Conservation (phyloP, 495 filamentous ascomycete species). For the Lasiosphaeria hispida region DNA sequence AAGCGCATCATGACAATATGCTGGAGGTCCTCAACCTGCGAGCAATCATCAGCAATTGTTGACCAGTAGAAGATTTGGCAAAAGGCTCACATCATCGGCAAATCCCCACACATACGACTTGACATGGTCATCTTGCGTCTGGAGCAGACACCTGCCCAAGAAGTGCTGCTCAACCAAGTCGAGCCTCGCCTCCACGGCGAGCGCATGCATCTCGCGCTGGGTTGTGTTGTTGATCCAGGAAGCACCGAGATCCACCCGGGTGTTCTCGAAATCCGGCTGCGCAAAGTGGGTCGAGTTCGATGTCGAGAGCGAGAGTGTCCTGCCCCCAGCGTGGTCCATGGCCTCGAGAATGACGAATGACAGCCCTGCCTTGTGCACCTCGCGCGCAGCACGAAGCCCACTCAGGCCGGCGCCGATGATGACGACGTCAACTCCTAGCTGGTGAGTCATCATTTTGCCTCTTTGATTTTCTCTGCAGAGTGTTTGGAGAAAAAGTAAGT, state of each 20-base stretch:
- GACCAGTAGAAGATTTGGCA: no score
- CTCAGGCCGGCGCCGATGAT: slow-evolving; percentile 52
- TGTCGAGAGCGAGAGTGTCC: slow-evolving; percentile 34
- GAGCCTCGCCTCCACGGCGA: slow-evolving; percentile 36
- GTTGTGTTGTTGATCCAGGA: slow-evolving; percentile 55
- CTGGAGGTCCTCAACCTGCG: slow-evolving; percentile 2
- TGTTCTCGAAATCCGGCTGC: slow-evolving; percentile 22
- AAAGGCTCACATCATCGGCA: slow-evolving; percentile 4
- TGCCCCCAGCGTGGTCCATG: slow-evolving; percentile 51
- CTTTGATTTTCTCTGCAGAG: no score
- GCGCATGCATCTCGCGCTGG: slow-evolving; percentile 39
- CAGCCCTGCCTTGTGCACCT: slow-evolving; percentile 40
- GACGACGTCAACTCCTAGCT: slow-evolving; percentile 22
- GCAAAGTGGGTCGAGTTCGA: background rate
- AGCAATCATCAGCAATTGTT: no score
- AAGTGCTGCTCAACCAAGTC: slow-evolving; percentile 47
- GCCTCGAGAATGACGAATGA: slow-evolving; percentile 49
- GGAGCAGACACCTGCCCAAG: slow-evolving; percentile 32
- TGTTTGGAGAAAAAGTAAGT: no score
- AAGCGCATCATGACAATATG: slow-evolving; percentile 3
- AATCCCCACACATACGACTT: background rate
- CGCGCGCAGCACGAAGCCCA: slow-evolving; percentile 47
- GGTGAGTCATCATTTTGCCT: background rate
- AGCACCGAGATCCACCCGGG: slow-evolving; percentile 43
- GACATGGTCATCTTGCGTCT: slow-evolving; percentile 27